A percentile compares a stretch with the other conserved stretches of the same genome.
Conservation (phyloP, 2,329 filamentous ascomycete species). For the Xylariaceae sp. region DNA sequence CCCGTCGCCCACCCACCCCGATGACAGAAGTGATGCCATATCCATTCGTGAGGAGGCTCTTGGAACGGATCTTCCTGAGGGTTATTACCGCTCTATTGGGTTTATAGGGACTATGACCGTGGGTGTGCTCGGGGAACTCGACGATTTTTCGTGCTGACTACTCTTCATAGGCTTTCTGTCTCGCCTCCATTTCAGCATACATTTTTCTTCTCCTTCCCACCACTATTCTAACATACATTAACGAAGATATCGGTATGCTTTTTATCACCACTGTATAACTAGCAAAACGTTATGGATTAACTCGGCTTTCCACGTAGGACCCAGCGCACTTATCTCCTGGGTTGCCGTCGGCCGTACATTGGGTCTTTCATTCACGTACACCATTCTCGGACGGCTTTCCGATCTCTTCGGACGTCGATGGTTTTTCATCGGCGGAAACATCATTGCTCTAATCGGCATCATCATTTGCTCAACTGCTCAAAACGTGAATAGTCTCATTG, state of each 20-base stretch:
- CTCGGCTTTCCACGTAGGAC: conserved; percentile 20
- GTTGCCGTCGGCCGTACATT: conserved; percentile 36
- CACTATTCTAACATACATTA: conserved; percentile 35
- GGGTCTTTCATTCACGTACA: conserved; percentile 34
- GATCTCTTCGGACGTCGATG: conserved; percentile 39
- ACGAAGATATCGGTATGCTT: conserved; percentile 32
- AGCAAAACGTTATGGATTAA: not conserved
- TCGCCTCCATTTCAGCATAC: conserved; percentile 36
- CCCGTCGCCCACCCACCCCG: conserved; percentile 45
- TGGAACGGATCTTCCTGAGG: conserved; percentile 34
- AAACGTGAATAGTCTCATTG: conserved; percentile 34
- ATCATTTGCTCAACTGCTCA: conserved; percentile 34
- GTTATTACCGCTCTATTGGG: conserved; percentile 34
- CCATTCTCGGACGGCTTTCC: conserved; percentile 36
- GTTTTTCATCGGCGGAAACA: conserved; percentile 38
- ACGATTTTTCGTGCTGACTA: conserved; percentile 6
- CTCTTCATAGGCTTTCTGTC: conserved; percentile 32
- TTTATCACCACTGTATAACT: not conserved
- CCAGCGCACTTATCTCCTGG: conserved; percentile 33
- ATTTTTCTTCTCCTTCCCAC: conserved; percentile 37
- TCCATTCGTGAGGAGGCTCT: conserved; percentile 34
- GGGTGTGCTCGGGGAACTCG: conserved; percentile 10
- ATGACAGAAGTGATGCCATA: conserved; percentile 23
- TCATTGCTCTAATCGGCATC: conserved; percentile 35
- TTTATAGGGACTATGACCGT: conserved; percentile 34